Conservation (phyloP, 2,329 filamentous ascomycete species). For the Aspergillus luchuensis region DNA sequence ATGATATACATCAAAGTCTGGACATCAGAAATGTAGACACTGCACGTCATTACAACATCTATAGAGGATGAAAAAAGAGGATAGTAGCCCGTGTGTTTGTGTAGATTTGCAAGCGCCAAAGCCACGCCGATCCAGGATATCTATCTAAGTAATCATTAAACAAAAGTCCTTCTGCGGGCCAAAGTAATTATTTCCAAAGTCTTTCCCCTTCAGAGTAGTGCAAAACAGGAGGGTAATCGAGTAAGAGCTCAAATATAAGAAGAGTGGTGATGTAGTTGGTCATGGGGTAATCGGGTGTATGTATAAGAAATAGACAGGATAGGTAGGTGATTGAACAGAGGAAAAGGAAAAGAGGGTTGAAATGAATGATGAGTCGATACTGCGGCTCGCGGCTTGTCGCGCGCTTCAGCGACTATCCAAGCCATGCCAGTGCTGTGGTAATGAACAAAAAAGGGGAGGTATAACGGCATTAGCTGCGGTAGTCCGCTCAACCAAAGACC, state of each 20-base stretch:
- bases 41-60: not conserved
- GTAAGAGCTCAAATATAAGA: not conserved
- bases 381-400: not conserved
- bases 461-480: not conserved
- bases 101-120: conserved; percentile 3
- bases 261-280: not conserved
- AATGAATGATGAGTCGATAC: not conserved
- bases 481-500: conserved; percentile 64
- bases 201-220: not conserved
- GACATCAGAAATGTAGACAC: not conserved
- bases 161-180: not conserved
- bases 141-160: not conserved
- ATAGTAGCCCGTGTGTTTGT: not conserved
- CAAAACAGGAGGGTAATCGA: not conserved
- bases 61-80: not conserved
- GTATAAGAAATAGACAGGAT: not conserved
- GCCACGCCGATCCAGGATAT: conserved; percentile 4
- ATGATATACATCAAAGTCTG: not conserved
- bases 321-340: not conserved
- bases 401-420: not conserved
- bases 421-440: not conserved
- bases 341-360: not conserved
- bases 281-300: conserved; percentile 1
- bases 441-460: not conserved
- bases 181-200: not conserved